Evolutionary conservation across 2,329 filamentous ascomycete species (phyloP).

Genomic region (Calonectria ilicicola): DNA sequence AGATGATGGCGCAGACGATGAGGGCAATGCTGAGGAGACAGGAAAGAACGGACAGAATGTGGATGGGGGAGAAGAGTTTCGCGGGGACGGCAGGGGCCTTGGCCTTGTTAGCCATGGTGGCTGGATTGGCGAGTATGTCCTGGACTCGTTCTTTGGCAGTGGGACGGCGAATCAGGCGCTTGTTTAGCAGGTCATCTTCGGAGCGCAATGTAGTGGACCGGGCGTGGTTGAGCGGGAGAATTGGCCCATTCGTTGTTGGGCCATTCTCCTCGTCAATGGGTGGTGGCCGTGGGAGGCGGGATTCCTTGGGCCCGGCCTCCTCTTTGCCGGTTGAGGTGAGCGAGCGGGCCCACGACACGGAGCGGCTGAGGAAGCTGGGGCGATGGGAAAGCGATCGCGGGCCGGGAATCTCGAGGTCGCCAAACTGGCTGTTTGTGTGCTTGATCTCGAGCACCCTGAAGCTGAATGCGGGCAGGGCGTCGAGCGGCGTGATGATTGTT

Average conservation of each 20-base stretch:
- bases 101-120: conserved; percentile 51
- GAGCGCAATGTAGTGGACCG: conserved; percentile 22
- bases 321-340: background rate
- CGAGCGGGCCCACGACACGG: conserved; percentile 28
- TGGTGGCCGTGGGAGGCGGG: conserved; percentile 25
- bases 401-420: conserved; percentile 19
- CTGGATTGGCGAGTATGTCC: conserved; percentile 57
- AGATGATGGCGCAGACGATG: conserved; percentile 54
- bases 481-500: conserved; percentile 69
- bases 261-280: conserved; percentile 27
- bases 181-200: background rate
- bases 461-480: conserved; percentile 58
- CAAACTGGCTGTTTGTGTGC: conserved; percentile 50
- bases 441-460: conserved; percentile 63
- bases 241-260: conserved; percentile 11
- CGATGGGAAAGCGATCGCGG: background rate
- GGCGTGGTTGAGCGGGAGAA: background rate
- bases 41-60: conserved; percentile 65
- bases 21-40: conserved; percentile 62
- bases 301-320: conserved; percentile 4
- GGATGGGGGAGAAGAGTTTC: conserved; percentile 62
- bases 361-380: conserved; percentile 17
- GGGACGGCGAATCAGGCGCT: conserved; percentile 39
- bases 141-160: conserved; percentile 56
- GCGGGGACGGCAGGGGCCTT: conserved; percentile 62